Percentiles rank a stretch among this genome's conserved stretches.
Conservation (phyloP, 2,329 filamentous ascomycete genomes). For the Stachybotrys chlorohalonatus region DNA sequence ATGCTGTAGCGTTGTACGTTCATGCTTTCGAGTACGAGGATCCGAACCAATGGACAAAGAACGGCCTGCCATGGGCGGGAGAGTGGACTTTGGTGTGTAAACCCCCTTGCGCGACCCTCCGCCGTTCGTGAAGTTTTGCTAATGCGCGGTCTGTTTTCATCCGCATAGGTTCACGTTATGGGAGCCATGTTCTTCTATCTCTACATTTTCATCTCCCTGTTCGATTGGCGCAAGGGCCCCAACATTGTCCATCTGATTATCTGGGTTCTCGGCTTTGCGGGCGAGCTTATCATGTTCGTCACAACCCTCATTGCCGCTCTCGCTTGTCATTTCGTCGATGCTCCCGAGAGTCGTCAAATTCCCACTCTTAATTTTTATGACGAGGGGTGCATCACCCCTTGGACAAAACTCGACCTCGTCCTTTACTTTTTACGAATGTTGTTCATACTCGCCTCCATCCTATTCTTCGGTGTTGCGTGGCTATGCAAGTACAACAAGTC, state of each 20-base stretch:
- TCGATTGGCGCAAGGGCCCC: conserved; percentile 76
- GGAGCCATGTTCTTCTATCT: conserved; percentile 82
- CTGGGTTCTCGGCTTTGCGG: conserved; percentile 64
- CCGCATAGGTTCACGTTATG: conserved; percentile 67
- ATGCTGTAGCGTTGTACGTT: conserved; percentile 62
- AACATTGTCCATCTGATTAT: conserved; percentile 70
- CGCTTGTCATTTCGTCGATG: conserved; percentile 46
- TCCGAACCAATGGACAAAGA: conserved; percentile 26
- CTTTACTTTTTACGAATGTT: conserved; percentile 62
- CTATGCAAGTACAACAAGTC: conserved; percentile 30
- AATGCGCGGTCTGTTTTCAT: conserved; percentile 3
- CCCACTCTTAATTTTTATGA: neutral
- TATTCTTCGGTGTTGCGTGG: conserved; percentile 34
- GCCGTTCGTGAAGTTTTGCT: neutral
- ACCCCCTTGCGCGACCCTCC: neutral
- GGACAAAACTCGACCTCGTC: conserved; percentile 48
- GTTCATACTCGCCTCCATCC: conserved; percentile 51
- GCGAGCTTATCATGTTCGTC: conserved; percentile 65
- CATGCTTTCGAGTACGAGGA: conserved; percentile 53
- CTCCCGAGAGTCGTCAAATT: neutral
- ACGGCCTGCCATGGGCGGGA: conserved; percentile 62
- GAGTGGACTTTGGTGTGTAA: conserved; percentile 63
- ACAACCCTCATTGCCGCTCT: conserved; percentile 62
- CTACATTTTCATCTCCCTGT: conserved; percentile 74
- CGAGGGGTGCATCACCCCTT: conserved; percentile 22